These are phyloP conservation scores for Colletotrichum caudatum DNA, from an alignment of 2,329 filamentous ascomycete genomes.

Conservation along the genomic window DNA sequence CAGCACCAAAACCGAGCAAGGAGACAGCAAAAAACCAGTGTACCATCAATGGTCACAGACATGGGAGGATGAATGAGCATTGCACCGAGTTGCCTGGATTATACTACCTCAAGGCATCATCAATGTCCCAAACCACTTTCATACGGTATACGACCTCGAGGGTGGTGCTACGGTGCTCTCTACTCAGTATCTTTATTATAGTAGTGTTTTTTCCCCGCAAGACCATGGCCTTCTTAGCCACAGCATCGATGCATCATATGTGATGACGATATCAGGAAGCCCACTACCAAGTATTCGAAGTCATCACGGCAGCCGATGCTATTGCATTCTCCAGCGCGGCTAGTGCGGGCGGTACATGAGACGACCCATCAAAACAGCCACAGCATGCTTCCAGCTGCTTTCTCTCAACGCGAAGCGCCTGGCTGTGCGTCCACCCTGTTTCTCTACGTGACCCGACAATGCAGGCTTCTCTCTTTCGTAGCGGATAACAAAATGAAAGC, in stretches of 20 bases:
- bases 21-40: neutral
- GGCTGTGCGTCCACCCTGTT: neutral
- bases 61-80: constrained; percentile 28
- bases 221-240: neutral
- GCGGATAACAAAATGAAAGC: neutral
- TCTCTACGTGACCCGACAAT: neutral
- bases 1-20: neutral
- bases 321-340: neutral
- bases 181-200: neutral
- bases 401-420: neutral
- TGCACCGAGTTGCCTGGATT: neutral
- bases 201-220: neutral
- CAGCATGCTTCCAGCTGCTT: neutral
- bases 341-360: neutral
- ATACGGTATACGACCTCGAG: neutral
- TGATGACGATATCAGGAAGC: neutral
- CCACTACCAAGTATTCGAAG: neutral
- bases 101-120: neutral
- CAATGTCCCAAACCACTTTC: neutral
- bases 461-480: too few species aligned
- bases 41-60: constrained; percentile 34
- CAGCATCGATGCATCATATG: too few species aligned
- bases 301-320: neutral
- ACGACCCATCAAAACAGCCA: neutral
- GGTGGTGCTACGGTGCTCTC: neutral